Evolutionary conservation across 768 basidiomycete species (phyloP), one percentile per base, ranked within the genome.

Genomic region (Naganishia onofrii): DNA sequence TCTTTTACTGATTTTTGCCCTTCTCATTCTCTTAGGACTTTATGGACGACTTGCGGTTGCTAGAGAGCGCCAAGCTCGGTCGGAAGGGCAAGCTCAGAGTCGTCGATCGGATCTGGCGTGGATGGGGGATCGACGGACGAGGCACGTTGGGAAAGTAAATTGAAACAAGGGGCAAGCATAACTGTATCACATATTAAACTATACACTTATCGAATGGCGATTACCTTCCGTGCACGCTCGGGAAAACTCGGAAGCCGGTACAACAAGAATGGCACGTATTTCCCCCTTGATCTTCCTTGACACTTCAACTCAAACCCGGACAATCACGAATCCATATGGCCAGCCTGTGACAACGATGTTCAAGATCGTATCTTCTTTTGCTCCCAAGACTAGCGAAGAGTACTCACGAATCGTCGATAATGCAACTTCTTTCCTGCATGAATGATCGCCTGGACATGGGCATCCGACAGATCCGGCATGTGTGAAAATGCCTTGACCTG

Each of bases 91-190:
- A 94, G 82, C 77, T 91, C 77, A 82, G 84, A 55, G 89, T 93
- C 1, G 83, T 95, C 5, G 87, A 92, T 58, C 82, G 91, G 77
- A 92, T 95, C 87, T 92, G 93, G 91, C 86, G 89, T 74, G 87
- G 87, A 67, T 97, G 92, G 92, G 89, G 89, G 0, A 65, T 73
- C 3, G 74, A 75, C 36, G 78, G 78, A 15, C 60, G 69, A 13
- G 44, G 52, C 2, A 34, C 44, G 32, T 51, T 54, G 34, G 69
- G 58, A 3, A 60, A 53, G 15, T 70, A 65, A 34, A 26, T 5
- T 6, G n/a, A 15, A 28, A 23, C 9, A 9, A 5, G 44, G 21
- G 6, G 17, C 26, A 28, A 32, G n/a, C 42, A 42, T 42, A 31
- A 32, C 26, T 21, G 31, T 21, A 56, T 21, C 19, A 6, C 28